These are phyloP conservation scores for Schizosaccharomyces versatilis DNA, from an alignment of 1,139 yeast genomes.

Conservation along the genomic window DNA sequence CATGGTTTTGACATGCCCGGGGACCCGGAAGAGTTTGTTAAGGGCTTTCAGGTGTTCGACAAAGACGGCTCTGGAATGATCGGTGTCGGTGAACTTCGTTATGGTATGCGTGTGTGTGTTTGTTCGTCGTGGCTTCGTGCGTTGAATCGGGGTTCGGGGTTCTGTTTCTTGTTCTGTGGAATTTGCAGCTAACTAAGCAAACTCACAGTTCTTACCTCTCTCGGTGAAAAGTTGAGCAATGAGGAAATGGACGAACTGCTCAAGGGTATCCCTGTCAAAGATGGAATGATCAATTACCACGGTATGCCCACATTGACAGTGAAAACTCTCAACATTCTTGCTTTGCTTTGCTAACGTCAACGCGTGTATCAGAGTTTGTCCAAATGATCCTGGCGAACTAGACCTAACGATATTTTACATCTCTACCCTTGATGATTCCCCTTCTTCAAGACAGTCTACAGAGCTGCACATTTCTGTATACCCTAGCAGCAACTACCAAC, in stretches of 20 bases:
- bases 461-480: too few species aligned
- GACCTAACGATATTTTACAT: too few species aligned
- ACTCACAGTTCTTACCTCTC: slow-evolving; percentile 42
- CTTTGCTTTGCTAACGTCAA: neutral
- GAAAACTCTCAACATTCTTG: neutral
- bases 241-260: slow-evolving; percentile 85
- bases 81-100: slow-evolving; percentile 89
- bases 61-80: slow-evolving; percentile 87
- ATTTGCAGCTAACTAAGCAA: neutral
- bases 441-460: too few species aligned
- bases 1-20: slow-evolving; percentile 79
- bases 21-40: slow-evolving; percentile 87
- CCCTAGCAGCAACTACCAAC: too few species aligned
- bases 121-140: neutral
- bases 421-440: too few species aligned
- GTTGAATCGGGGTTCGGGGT: neutral
- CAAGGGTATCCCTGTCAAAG: slow-evolving; percentile 83
- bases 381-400: slow-evolving; percentile 2
- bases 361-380: neutral
- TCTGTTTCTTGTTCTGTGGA: neutral
- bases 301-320: slow-evolving; percentile 17
- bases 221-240: slow-evolving; percentile 79
- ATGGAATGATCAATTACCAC: slow-evolving; percentile 85
- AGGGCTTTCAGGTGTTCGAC: slow-evolving; percentile 95
- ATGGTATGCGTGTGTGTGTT: slow-evolving; percentile 22